Conservation (phyloP, 257 asterid species). For the Petrea volubilis region DNA sequence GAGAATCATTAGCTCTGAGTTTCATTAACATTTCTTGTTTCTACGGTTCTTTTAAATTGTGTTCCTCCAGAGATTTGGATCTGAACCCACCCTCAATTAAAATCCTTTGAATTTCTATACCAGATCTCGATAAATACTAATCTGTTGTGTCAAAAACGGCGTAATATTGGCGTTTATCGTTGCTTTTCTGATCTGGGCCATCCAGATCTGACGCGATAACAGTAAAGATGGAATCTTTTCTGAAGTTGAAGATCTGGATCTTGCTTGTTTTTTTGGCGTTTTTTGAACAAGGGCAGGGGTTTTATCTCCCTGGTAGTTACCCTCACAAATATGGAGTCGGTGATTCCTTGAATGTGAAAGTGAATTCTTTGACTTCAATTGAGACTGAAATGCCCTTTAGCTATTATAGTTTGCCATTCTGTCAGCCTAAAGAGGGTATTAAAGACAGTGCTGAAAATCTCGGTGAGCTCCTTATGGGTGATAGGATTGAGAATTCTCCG, state of each 20-base stretch:
- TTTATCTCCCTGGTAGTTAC: constrained; percentile 87
- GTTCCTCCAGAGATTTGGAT: constrained; percentile 21
- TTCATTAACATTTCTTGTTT: constrained; percentile 16
- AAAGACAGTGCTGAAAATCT: constrained; percentile 85
- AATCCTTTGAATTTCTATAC: constrained; percentile 14
- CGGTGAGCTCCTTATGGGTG: constrained; percentile 92
- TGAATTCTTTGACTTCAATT: constrained; percentile 80
- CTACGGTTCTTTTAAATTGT: neutral
- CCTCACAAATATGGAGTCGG: constrained; percentile 73
- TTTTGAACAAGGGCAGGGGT: constrained; percentile 55
- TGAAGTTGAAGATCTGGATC: constrained; percentile 53
- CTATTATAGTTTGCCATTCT: constrained; percentile 80
- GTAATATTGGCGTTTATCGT: constrained; percentile 7
- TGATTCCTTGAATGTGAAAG: constrained; percentile 67
- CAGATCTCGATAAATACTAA: constrained; percentile 35
- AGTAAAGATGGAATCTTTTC: constrained; percentile 52
- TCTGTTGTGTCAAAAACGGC: constrained; percentile 15
- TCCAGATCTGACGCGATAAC: constrained; percentile 53
- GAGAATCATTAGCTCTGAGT: neutral
- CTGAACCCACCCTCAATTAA: constrained; percentile 11
- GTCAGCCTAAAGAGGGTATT: constrained; percentile 63
- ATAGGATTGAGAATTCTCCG: constrained; percentile 86
- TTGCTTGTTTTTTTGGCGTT: constrained; percentile 41
- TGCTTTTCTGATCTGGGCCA: constrained; percentile 49
- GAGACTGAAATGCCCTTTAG: constrained; percentile 79